A percentile compares a stretch with the other conserved stretches of the same genome.
Conservation (phyloP, 2,329 filamentous ascomycete genomes). For the Botryosphaeria dothidea region DNA sequence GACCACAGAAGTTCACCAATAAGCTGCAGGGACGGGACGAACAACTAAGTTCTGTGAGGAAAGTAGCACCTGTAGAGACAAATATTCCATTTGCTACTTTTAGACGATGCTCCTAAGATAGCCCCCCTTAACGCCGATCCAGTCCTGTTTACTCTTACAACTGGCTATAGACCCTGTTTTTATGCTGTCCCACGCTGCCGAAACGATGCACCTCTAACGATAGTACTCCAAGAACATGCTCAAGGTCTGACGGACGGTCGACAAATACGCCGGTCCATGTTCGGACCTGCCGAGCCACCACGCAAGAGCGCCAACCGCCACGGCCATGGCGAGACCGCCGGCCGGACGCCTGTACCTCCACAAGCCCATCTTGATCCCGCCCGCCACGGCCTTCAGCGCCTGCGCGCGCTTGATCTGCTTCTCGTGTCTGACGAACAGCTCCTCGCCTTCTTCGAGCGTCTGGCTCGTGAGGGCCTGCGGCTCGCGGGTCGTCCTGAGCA, state of each 20-base stretch:
- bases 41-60: too few relatives aligned
- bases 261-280: neutral
- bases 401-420: slow-evolving; percentile 70
- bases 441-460: slow-evolving; percentile 65
- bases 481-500: slow-evolving; percentile 77
- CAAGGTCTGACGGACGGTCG: neutral
- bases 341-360: slow-evolving; percentile 68
- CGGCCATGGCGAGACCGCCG: slow-evolving; percentile 56
- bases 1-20: too few relatives aligned
- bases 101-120: neutral
- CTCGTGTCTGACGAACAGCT: slow-evolving; percentile 70
- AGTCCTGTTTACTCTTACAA: neutral
- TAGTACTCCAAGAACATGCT: neutral
- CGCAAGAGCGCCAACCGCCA: slow-evolving; percentile 37
- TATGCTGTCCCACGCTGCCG: neutral
- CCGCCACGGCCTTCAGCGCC: slow-evolving; percentile 51
- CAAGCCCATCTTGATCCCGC: slow-evolving; percentile 41
- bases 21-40: too few relatives aligned
- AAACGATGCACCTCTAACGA: neutral
- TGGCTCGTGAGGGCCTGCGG: slow-evolving; percentile 53
- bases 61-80: neutral
- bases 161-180: neutral
- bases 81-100: neutral
- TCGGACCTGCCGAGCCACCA: slow-evolving; percentile 32
- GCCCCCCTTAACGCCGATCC: neutral